Evolutionary conservation across 257 asterid genomes (phyloP).

Genomic region (Solanum acaule): DNA sequence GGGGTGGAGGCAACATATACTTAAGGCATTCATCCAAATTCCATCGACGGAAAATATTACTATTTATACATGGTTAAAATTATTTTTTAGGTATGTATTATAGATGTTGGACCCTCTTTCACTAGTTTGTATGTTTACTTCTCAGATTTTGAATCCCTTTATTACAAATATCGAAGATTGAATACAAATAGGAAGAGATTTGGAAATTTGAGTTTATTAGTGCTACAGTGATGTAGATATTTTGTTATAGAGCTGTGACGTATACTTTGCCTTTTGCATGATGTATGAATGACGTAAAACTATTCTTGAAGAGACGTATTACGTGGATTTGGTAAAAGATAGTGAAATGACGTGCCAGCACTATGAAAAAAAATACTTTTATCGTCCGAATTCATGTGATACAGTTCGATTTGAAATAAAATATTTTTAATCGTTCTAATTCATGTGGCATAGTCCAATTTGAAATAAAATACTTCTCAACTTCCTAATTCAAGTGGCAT

Average conservation of each 20-base stretch:
- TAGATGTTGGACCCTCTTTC: too few species aligned
- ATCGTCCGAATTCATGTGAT: accelerated
- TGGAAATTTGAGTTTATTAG: not conserved
- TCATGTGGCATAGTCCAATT: too few species aligned
- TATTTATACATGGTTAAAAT: too few species aligned
- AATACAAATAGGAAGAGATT: not conserved
- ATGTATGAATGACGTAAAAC: not conserved
- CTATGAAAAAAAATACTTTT: not conserved
- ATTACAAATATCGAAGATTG: not conserved
- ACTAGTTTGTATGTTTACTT: too few species aligned
- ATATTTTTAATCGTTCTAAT: too few species aligned
- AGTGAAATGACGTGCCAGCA: not conserved
- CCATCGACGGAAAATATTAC: too few species aligned
- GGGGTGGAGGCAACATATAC: too few species aligned
- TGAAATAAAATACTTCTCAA: too few species aligned
- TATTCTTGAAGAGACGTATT: not conserved
- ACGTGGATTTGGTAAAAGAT: not conserved
- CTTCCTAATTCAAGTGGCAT: not conserved
- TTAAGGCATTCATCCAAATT: too few species aligned
- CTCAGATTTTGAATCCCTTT: too few species aligned
- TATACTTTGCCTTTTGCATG: not conserved
- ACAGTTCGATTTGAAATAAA: too few species aligned
- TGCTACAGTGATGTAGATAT: not conserved
- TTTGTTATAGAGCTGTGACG: not conserved
- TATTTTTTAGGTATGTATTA: too few species aligned